Base-by-base conservation (phyloP, 2,329 filamentous ascomycete species). In the Colletotrichum liriopes region DNA sequence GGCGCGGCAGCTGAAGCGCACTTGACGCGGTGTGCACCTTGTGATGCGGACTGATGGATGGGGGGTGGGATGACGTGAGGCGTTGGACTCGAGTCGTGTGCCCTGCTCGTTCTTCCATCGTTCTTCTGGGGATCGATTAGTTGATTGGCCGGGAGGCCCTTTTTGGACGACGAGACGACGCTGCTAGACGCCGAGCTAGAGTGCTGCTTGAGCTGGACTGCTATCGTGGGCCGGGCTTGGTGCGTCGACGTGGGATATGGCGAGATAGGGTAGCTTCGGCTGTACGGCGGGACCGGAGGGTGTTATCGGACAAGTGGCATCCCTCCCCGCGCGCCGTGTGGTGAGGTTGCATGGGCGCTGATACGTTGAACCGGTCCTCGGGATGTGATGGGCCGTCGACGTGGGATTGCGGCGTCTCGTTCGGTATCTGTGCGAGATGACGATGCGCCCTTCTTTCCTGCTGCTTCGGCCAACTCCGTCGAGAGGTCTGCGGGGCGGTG, bases 241-340 rank as follows among this genome's bases (percentile, higher is more conserved):
- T 63, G 23, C 29, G 11, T 55, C 18, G 26, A 43, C n/a, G 39
- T 6, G 45, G 14, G 18, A 62, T 16, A 54, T 32, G 49, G 52
- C 52, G 37, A 67, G 64, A 71, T 71, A 71, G 68, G 58, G 58
- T 71, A 71, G 68, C 63, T 14, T 59, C 68, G 68, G 68, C 56
- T 71, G 65, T 63, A 18, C 37, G 37, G 37, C 62, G 64, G 65
- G 23, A n/a, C 16, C 41, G 12, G 14, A 51, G 47, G 14, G 23
- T 23, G 26, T 52, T 20, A 52, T 29, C 49, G 49, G 49, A 29
- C 26, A 18, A 16, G 8, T 11, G 4, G 2, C 47, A 3, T 8
- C 5, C 23, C 26, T 32, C 29, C 18, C 29, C 51, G 16, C 51
- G 51, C 29, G 26, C 18, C 8, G 7, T 35, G 2, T 54, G 18